Evolutionary conservation across 352 stramenopile species (phyloP).

Genomic region (Phytophthora capsici): DNA sequence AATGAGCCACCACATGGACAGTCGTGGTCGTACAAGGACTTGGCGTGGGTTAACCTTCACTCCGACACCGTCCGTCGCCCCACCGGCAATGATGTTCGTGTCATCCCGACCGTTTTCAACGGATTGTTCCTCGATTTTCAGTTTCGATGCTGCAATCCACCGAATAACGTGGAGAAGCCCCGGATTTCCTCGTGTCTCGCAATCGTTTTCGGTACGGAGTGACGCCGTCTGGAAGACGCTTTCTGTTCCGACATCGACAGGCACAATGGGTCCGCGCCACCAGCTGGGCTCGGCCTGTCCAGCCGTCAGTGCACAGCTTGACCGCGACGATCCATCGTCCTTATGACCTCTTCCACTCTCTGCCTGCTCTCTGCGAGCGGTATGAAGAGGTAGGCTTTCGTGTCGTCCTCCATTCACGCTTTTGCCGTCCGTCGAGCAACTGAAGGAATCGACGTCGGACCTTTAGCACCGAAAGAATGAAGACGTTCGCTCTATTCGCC

Average conservation of each 20-base stretch:
- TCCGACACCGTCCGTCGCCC: background rate
- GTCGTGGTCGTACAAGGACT: constrained; percentile 26
- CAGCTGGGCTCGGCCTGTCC: constrained; percentile 32
- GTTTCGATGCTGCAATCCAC: constrained; percentile 6
- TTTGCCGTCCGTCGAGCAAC: constrained; percentile 33
- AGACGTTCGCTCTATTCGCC: constrained; percentile 9
- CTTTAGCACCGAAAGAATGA: constrained; percentile 19
- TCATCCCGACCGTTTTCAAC: constrained; percentile 6
- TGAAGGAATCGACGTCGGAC: constrained; percentile 9
- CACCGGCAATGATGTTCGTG: constrained; percentile 8
- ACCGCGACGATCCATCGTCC: constrained; percentile 2
- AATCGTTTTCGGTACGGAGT: constrained; percentile 23
- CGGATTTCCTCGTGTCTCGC: background rate
- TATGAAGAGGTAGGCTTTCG: constrained; percentile 2
- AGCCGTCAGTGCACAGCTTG: constrained; percentile 2
- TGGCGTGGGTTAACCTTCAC: constrained; percentile 15
- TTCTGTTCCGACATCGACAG: constrained; percentile 26
- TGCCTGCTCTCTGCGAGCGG: constrained; percentile 15
- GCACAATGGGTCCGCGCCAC: constrained; percentile 16
- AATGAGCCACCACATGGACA: constrained; percentile 30
- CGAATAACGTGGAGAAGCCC: constrained; percentile 1
- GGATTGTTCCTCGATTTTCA: constrained; percentile 17
- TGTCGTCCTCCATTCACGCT: constrained; percentile 26
- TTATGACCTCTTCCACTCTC: constrained; percentile 19
- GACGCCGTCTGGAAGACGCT: background rate